These are phyloP conservation scores for Aspergillus ruber DNA, from an alignment of 2,329 filamentous ascomycete genomes.

Conservation along the genomic window DNA sequence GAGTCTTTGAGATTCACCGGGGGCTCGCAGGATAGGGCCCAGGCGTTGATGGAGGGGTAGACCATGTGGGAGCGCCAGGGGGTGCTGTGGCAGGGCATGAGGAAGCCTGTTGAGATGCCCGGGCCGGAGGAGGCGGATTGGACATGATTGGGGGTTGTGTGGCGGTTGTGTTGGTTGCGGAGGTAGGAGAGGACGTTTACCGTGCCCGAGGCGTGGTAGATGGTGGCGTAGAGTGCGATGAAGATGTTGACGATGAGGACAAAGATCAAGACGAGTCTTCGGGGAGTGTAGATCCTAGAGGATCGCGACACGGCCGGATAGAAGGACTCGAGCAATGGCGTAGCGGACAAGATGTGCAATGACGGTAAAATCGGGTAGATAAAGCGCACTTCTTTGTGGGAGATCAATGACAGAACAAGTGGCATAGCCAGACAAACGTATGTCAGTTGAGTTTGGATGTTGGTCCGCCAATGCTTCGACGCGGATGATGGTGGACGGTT, in stretches of 20 bases:
- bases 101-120: constrained; percentile 60
- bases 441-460: constrained; percentile 51
- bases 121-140: constrained; percentile 18
- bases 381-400: constrained; percentile 96
- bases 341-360: constrained; percentile 74
- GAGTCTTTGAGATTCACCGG: constrained; percentile 60
- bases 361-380: constrained; percentile 85
- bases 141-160: constrained; percentile 42
- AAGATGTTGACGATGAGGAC: constrained; percentile 61
- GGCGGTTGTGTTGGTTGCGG: constrained; percentile 62
- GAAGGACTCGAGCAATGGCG: constrained; percentile 61
- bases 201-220: constrained; percentile 74
- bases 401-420: constrained; percentile 64
- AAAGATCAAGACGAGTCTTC: constrained; percentile 48
- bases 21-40: constrained; percentile 85
- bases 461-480: constrained; percentile 19
- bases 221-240: constrained; percentile 67
- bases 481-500: constrained; percentile 30
- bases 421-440: constrained; percentile 56
- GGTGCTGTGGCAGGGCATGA: constrained; percentile 94
- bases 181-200: constrained; percentile 69
- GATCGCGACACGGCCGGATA: constrained; percentile 34
- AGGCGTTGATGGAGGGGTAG: constrained; percentile 66
- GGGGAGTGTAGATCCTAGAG: constrained; percentile 36
- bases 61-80: constrained; percentile 88